Base-by-base conservation (phyloP, 2,329 filamentous ascomycete species). In the Aaosphaeria arxii region DNA sequence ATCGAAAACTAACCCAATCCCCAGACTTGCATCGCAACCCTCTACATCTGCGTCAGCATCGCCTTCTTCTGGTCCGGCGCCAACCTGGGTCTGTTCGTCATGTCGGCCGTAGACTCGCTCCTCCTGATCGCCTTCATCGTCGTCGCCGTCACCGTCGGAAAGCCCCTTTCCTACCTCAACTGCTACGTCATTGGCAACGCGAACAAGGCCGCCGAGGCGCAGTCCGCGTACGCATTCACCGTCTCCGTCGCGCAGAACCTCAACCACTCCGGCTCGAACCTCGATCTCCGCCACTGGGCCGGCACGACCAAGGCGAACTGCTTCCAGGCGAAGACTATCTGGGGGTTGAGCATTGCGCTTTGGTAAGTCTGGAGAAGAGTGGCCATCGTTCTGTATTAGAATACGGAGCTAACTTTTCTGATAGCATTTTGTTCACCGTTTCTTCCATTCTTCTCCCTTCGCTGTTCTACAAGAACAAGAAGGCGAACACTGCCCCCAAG, bases 51-150 rank as follows among this genome's bases (percentile, higher is more conserved):
- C 35, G 66, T 78, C 57, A 80, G 81, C 59, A 85, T 95, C 59
- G 86, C 87, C 13, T 87, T 87, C 73, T 90, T 95, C 66, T 87
- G 91, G 56, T 92, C 90, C 71, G 78, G 85, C 59, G 88, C 91
- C 66, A 79, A 82, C 57, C 80, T 89, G 55, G 85, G 91, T 9
- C 87, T 89, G 5, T 84, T 91, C 52, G 80, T 91, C 47, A 77
- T 89, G 71, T 79, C 84, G 1, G 81, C 70, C 9, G 73, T 87
- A 44, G 91, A 96, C 70, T 69, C 77, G 4, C 67, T 84, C 33
- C 79, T 94, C 40, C 80, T 94, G 46, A 80, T 95, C 50, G 89
- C 89, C 11, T 82, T 90, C 57, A 85, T 91, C 51, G 85, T 92
- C 48, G 82, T 94, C 7, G 83, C 88, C 1, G 84, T 89, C 46